Conservation (phyloP, 2,329 filamentous ascomycete genomes). For the Rhynchosporium graminicola region DNA sequence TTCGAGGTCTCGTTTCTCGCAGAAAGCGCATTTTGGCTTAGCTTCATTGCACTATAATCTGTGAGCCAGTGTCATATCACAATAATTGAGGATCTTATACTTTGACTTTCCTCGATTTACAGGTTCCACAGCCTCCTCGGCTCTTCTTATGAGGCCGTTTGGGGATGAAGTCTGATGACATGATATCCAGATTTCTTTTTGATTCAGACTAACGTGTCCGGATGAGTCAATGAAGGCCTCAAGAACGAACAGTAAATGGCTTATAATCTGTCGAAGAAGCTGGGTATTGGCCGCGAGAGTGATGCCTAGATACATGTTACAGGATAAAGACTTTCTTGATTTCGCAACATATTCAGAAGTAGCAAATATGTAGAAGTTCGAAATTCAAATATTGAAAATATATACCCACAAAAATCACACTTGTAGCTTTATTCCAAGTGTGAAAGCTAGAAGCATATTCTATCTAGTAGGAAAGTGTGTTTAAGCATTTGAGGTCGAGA, state of each 20-base stretch:
- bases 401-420: no score
- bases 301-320: background rate
- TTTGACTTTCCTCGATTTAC: slow-evolving; percentile 39
- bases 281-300: background rate
- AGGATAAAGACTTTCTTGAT: no score
- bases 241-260: no score
- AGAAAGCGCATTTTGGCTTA: slow-evolving; percentile 37
- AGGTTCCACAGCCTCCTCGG: slow-evolving; percentile 37
- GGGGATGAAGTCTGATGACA: slow-evolving; percentile 34
- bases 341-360: no score
- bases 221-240: background rate
- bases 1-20: slow-evolving; percentile 33
- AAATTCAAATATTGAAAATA: no score
- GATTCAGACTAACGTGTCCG: background rate
- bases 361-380: no score
- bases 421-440: no score
- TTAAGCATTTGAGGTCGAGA: background rate
- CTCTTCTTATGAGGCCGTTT: slow-evolving; percentile 40
- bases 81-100: slow-evolving; percentile 20
- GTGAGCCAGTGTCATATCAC: slow-evolving; percentile 15
- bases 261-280: background rate
- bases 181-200: background rate
- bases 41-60: slow-evolving; percentile 35
- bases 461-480: background rate
- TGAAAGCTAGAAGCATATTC: no score